phyloP scores from a whole-genome alignment of 1,284 basidiomycete genomes.

The Ceratobasidium sp. region DNA sequence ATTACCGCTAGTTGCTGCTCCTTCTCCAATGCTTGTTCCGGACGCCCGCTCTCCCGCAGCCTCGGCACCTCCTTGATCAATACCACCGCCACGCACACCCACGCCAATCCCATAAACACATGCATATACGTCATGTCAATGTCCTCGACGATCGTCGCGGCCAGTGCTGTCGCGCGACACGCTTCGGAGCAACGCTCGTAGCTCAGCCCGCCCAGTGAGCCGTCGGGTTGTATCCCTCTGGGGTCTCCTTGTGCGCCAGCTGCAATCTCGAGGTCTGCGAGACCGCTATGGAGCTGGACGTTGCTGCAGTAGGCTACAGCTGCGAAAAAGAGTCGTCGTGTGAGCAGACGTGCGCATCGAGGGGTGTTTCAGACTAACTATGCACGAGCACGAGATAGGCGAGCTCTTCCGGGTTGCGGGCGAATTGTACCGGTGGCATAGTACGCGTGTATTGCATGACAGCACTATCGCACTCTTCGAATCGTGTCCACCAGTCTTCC shows the following conservation, averaged over 20 bases:
- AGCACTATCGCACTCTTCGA: constrained; percentile 16
- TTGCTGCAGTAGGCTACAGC: constrained; percentile 4
- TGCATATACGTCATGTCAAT: constrained; percentile 33
- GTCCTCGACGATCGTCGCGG: neutral
- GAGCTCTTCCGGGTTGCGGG: constrained; percentile 23
- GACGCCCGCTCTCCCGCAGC: neutral
- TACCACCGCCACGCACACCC: constrained; percentile 18
- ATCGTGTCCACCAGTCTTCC: constrained; percentile 25
- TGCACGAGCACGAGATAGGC: constrained; percentile 15
- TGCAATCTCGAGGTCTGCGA: constrained; percentile 11
- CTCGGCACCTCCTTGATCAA: constrained; percentile 2
- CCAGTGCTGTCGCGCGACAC: constrained; percentile 11
- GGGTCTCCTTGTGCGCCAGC: constrained; percentile 13
- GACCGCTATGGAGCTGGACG: constrained; percentile 17
- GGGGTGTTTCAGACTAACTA: constrained; percentile 5
- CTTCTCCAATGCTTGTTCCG: constrained; percentile 4
- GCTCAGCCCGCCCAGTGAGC: constrained; percentile 12
- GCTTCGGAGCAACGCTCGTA: constrained; percentile 24
- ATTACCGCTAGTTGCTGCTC: constrained; percentile 21
- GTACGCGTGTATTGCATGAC: constrained; percentile 13
- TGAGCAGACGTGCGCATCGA: neutral
- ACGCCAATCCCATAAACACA: constrained; percentile 24
- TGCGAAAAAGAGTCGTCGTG: neutral
- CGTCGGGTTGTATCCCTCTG: constrained; percentile 2
- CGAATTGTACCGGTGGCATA: constrained; percentile 28